A percentile compares a stretch with the other conserved stretches of the same genome.
Conservation (phyloP, 129 eudicot genomes). For the Pulicaria dysenterica region DNA sequence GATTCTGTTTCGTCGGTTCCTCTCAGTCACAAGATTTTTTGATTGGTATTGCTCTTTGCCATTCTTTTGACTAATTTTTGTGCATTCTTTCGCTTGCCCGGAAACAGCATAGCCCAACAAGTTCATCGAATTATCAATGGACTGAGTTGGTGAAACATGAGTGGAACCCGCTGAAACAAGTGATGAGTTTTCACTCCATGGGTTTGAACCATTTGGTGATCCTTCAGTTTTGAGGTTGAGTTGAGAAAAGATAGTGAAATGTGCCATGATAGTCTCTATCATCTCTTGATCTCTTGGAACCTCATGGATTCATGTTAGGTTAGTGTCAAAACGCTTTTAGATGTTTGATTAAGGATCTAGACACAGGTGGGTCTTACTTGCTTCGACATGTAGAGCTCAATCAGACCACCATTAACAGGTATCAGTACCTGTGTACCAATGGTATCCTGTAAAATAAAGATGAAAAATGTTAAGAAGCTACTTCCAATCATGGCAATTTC, state of each 20-base stretch:
- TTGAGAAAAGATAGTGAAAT: constrained; percentile 28
- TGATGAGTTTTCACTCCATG: constrained; percentile 41
- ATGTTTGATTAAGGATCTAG: neutral
- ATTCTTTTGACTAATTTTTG: constrained; percentile 33
- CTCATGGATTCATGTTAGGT: no score
- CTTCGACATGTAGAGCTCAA: constrained; percentile 69
- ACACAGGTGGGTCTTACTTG: constrained; percentile 43
- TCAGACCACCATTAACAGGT: constrained; percentile 66
- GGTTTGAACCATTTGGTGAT: constrained; percentile 54
- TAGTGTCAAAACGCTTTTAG: neutral
- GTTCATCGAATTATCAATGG: constrained; percentile 32
- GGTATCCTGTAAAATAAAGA: constrained; percentile 43
- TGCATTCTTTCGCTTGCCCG: constrained; percentile 17
- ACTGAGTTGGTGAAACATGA: constrained; percentile 44
- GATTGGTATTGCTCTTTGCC: constrained; percentile 50
- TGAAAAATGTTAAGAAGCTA: neutral
- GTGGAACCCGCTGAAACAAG: constrained; percentile 33
- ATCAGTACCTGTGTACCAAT: constrained; percentile 71
- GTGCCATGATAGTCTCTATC: constrained; percentile 50
- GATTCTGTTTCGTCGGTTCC: constrained; percentile 72
- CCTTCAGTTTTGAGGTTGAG: constrained; percentile 45
- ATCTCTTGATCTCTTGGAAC: constrained; percentile 56
- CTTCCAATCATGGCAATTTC: neutral
- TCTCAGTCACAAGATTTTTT: constrained; percentile 74
- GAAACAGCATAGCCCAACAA: constrained; percentile 11